Base-by-base conservation (phyloP, 2,329 filamentous ascomycete species). In the Remersonia thermophila region DNA sequence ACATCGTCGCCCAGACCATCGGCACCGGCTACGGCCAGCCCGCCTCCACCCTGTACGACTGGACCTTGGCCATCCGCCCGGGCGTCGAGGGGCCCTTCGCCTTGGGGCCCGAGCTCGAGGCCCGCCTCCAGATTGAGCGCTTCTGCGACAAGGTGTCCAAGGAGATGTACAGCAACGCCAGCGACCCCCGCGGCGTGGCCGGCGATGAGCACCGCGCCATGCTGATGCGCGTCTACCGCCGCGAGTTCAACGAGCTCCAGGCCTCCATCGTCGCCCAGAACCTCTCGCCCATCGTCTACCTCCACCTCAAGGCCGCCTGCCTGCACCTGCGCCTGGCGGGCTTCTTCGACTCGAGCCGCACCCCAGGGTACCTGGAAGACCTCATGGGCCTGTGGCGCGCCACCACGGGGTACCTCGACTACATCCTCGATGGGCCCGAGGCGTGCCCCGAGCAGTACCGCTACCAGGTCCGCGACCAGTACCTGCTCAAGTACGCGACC, bases 11-110 rank as follows among this genome's bases (percentile, higher is more conserved):
- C 15, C 83, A 89, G 51, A 78, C 76, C 38, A 74, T 87, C 30
- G 82, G 81, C n/a, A 89, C 83, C 3, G 83, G 83, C 14, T 84
- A 86, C 49, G 83, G 83, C 5, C 83, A 87, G 53, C 83, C 83
- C 7, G 81, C 83, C 4, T 83, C 81, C 31, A 84, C 76, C 35
- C 66, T 80, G 32, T 87, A 81, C 57, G 83, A 81, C 57, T 86
- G 73, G 71, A 87, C 77, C 2, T 63, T 81, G 41, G 77, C 69
- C 31, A 63, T 72, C 48, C 63, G 73, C 33, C 67, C 72, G 1
- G 72, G 72, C 32, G 71, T 77, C 43, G 68, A 71, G 30, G 69
- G 71, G 0, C 69, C 73, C 2, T 70, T 75, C 42, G 68, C 69
- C 33, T 57, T 80, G 31, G 68, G 69, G 2, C 60, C 64, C 39